A percentile compares a stretch with the other conserved stretches of the same genome.
phyloP scores from a whole-genome alignment of 2,329 filamentous ascomycete species.

The Trichoderma arundinaceum region DNA sequence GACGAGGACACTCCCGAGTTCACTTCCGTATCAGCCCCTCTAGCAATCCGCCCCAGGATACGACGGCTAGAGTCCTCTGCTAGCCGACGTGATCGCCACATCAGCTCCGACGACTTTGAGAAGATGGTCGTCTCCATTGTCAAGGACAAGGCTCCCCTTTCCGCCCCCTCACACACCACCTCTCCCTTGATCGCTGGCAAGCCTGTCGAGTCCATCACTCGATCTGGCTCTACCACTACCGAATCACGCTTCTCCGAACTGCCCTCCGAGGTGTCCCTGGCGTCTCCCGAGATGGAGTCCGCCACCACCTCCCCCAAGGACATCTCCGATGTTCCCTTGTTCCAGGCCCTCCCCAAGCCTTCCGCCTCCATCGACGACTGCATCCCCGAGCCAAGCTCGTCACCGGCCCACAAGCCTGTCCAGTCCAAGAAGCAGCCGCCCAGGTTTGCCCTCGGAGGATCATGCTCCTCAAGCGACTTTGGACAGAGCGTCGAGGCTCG shows the following conservation, averaged over 20 bases:
- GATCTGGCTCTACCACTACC: conserved; percentile 53
- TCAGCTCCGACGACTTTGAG: conserved; percentile 89
- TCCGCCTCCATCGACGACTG: conserved; percentile 55
- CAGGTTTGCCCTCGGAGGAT: conserved; percentile 76
- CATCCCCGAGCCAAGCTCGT: conserved; percentile 66
- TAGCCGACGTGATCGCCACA: conserved; percentile 78
- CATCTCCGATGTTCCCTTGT: conserved; percentile 70
- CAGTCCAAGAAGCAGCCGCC: conserved; percentile 65
- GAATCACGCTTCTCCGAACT: conserved; percentile 59
- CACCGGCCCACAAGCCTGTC: conserved; percentile 68
- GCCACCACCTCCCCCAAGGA: conserved; percentile 73
- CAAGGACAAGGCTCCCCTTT: conserved; percentile 73
- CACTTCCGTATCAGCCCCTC: conserved; percentile 57
- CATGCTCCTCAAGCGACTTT: conserved; percentile 73
- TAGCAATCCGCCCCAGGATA: conserved; percentile 71
- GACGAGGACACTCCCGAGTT: conserved; percentile 71
- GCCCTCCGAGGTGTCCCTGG: conserved; percentile 40
- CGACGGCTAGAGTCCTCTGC: conserved; percentile 73
- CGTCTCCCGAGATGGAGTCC: conserved; percentile 40
- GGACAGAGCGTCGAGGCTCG: conserved; percentile 56
- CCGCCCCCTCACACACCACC: conserved; percentile 45
- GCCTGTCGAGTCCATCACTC: conserved; percentile 50
- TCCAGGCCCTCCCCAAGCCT: conserved; percentile 54
- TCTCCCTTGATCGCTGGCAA: conserved; percentile 49
- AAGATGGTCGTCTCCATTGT: conserved; percentile 95